These are phyloP conservation scores for Talaromyces trachyspermus DNA, from an alignment of 495 filamentous ascomycete species.

Conservation along the genomic window DNA sequence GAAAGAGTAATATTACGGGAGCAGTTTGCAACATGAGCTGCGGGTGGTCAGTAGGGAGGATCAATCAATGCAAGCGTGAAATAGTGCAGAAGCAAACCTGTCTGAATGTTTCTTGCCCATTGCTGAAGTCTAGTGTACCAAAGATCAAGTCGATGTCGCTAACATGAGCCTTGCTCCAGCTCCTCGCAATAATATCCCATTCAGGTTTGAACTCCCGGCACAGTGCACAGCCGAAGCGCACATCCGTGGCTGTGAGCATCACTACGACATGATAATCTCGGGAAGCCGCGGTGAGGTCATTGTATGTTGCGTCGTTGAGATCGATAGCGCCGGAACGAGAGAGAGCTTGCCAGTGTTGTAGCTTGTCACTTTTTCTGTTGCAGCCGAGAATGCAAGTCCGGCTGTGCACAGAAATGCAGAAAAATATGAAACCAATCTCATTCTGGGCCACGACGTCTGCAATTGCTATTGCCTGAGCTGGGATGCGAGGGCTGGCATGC, in stretches of 20 bases:
- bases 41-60: neutral
- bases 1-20: slow-evolving; percentile 81
- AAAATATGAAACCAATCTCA: slow-evolving; percentile 48
- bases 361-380: slow-evolving; percentile 34
- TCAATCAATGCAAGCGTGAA: neutral
- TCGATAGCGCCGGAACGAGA: slow-evolving; percentile 62
- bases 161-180: slow-evolving; percentile 75
- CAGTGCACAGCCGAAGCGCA: slow-evolving; percentile 76
- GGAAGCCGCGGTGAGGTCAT: slow-evolving; percentile 63
- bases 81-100: slow-evolving; percentile 49
- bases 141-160: slow-evolving; percentile 69
- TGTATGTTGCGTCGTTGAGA: slow-evolving; percentile 68
- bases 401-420: slow-evolving; percentile 44
- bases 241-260: slow-evolving; percentile 79
- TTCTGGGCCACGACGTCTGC: no score
- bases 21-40: slow-evolving; percentile 93
- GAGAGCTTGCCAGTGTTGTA: slow-evolving; percentile 60
- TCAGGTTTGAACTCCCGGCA: slow-evolving; percentile 91
- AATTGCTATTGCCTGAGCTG: neutral
- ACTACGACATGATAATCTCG: slow-evolving; percentile 79
- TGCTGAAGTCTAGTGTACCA: slow-evolving; percentile 79
- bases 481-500: neutral
- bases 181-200: slow-evolving; percentile 81
- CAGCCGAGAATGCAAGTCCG: slow-evolving; percentile 33
- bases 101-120: slow-evolving; percentile 83